Percentiles rank a stretch among this genome's conserved stretches.
These are phyloP conservation scores for Amoebophrya sp. DNA, from an alignment of 169 alveolate species.

Conservation along the genomic window DNA sequence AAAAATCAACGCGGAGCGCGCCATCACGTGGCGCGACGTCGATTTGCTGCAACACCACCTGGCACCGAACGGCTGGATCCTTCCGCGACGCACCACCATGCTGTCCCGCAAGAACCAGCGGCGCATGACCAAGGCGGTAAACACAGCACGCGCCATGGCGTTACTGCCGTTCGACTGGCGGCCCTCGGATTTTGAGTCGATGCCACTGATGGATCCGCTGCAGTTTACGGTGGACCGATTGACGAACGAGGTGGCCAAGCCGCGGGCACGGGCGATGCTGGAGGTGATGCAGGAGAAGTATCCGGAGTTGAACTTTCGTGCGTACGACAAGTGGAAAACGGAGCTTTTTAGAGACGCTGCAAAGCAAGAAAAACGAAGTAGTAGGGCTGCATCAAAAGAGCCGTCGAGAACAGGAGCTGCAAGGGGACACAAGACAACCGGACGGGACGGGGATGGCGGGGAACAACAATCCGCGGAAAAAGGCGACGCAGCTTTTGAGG, in stretches of 20 bases:
- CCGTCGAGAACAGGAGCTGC: too few species aligned
- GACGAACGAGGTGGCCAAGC: not conserved
- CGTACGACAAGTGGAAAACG: not conserved
- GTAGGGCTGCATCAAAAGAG: too few species aligned
- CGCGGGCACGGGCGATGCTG: not conserved
- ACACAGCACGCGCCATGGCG: not conserved
- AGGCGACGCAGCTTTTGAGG: too few species aligned
- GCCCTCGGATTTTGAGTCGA: not conserved
- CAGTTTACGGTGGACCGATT: not conserved
- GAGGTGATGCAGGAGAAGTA: constrained; percentile 9
- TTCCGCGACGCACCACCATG: not conserved
- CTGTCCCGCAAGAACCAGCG: not conserved
- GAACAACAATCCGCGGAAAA: too few species aligned
- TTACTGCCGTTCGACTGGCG: constrained; percentile 20
- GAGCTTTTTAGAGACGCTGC: not conserved
- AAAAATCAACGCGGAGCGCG: not conserved
- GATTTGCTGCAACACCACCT: not conserved
- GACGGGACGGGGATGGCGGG: too few species aligned
- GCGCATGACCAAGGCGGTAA: not conserved
- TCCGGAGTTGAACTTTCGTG: not conserved
- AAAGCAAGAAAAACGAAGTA: too few species aligned
- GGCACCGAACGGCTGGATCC: constrained; percentile 10
- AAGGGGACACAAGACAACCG: too few species aligned
- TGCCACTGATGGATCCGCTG: constrained; percentile 16
- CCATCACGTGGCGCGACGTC: not conserved